These are phyloP conservation scores for Diaporthe vexans DNA, from an alignment of 2,329 filamentous ascomycete species.

Conservation along the genomic window DNA sequence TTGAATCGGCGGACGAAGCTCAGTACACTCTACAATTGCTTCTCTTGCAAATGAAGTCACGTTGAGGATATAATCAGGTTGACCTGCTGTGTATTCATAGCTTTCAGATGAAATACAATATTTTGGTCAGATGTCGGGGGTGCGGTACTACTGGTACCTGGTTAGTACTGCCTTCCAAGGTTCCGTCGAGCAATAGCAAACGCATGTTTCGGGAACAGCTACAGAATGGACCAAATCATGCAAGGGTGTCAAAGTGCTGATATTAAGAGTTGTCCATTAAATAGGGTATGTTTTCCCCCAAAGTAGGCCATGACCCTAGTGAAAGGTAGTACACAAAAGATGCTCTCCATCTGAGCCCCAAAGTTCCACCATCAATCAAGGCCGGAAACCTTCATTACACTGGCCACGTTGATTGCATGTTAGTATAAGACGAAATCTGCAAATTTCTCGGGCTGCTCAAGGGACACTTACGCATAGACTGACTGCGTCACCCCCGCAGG, in stretches of 20 bases:
- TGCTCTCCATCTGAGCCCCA: neutral
- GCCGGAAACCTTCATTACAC: neutral
- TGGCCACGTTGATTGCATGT: neutral
- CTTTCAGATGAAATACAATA: too few relatives aligned
- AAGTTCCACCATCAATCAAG: neutral
- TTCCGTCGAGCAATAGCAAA: neutral
- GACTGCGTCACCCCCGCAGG: conserved; percentile 31
- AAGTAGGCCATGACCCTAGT: neutral
- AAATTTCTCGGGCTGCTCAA: too few relatives aligned
- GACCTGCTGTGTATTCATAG: too few relatives aligned
- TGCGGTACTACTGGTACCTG: too few relatives aligned
- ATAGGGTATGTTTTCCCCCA: neutral
- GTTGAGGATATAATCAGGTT: too few relatives aligned
- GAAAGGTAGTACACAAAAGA: neutral
- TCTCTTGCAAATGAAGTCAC: too few relatives aligned
- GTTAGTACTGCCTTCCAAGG: too few relatives aligned
- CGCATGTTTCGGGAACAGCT: neutral
- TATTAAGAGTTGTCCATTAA: neutral
- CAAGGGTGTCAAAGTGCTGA: neutral
- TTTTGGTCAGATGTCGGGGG: too few relatives aligned
- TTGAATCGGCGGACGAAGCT: too few relatives aligned
- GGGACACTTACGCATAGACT: conserved; percentile 28
- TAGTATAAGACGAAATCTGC: neutral
- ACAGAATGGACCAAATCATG: neutral
- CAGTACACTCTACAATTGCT: too few relatives aligned